Percentiles rank a stretch among this genome's conserved stretches.
These are phyloP conservation scores for Cystobasidium onofrii DNA, from an alignment of 768 basidiomycete genomes.

Conservation along the genomic window DNA sequence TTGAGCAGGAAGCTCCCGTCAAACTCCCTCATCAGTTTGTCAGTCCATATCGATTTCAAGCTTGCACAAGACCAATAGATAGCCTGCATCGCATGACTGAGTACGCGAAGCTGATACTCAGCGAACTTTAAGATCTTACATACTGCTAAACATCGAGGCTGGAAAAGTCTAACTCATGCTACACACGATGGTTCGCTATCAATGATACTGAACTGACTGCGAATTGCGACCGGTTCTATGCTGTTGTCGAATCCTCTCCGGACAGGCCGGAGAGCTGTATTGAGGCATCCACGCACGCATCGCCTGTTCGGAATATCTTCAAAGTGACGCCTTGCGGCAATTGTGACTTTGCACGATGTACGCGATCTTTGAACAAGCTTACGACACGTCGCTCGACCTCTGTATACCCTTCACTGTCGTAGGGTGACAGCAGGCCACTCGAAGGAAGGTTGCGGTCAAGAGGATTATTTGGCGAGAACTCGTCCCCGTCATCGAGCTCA, in stretches of 20 bases:
- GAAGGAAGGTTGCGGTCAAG: constrained; percentile 19
- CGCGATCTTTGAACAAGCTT: constrained; percentile 9
- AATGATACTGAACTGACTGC: no score
- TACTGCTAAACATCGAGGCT: no score
- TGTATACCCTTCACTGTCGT: constrained; percentile 18
- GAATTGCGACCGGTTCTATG: no score
- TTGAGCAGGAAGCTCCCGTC: no score
- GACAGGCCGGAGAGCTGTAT: background rate
- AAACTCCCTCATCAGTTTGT: no score
- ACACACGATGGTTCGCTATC: no score
- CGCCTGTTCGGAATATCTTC: constrained; percentile 28
- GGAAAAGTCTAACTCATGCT: no score
- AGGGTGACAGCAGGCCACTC: constrained; percentile 10
- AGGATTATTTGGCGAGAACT: constrained; percentile 41
- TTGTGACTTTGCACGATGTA: background rate
- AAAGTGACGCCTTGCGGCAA: constrained; percentile 19
- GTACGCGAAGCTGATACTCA: no score
- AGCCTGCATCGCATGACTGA: no score
- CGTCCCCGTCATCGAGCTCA: constrained; percentile 33
- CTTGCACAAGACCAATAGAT: no score
- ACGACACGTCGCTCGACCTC: constrained; percentile 13
- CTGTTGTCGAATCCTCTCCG: background rate
- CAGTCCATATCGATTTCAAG: no score
- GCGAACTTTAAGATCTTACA: no score
- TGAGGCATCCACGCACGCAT: background rate